Evolutionary conservation across 208 protist species (phyloP), one percentile per base, ranked within the genome.

Genomic region (Naegleria fowleri): DNA sequence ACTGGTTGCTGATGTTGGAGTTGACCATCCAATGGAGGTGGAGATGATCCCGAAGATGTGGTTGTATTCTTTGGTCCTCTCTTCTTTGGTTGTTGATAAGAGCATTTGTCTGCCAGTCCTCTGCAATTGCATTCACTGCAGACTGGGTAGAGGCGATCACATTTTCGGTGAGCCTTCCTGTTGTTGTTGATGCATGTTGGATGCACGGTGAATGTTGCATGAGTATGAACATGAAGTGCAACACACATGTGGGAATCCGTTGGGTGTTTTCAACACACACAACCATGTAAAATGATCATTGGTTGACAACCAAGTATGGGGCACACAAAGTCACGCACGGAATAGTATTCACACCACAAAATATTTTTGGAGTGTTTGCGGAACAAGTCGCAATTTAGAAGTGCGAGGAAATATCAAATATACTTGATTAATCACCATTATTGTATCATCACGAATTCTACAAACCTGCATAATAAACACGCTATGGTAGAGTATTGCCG

Each of bases 131-230:
- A 88, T 58, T 88, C 85, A 38, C 85, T 88, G 29, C 85, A 88
- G 9, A 39, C 22, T 4, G 85, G 85, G 15, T 40, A 58, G 9
- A 29, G 4, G 16, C 85, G 5, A 38, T 88, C 85, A 58, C 85
- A 88, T 88, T 88, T 88, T 0, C 85, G 85, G 38, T 88, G 85
- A 51, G 85, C 85, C n/a, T 58, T 88, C n/a, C 85, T 48, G 55
- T 29, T 67, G 55, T 67, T 29, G 22, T 67, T 29, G 1, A 67
- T 29, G 11, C 22, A 29, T 67, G 11, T 29, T 67, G 55, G n/a
- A n/a, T n/a, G n/a, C n/a, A n/a, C n/a, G n/a, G n/a, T n/a, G n/a
- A n/a, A n/a, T n/a, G n/a, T n/a, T n/a, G n/a, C n/a, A n/a, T n/a
- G n/a, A n/a, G n/a, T n/a, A n/a, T n/a, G n/a, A n/a, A n/a, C n/a